These are phyloP conservation scores for Phyllostachys edulis DNA, from an alignment of 176 grass and related monocot genomes.

Conservation along the genomic window DNA sequence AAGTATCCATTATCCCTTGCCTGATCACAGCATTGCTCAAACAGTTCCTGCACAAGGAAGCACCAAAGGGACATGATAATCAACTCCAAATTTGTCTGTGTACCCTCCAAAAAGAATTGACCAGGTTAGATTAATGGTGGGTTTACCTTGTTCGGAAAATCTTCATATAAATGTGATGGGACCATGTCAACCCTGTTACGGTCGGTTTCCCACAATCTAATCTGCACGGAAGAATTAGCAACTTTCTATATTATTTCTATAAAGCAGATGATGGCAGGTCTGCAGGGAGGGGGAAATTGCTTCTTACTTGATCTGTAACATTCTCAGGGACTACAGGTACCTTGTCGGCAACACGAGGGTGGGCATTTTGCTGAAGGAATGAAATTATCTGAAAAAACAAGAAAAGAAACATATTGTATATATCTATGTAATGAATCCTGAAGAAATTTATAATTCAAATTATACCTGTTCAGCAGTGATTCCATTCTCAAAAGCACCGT, in stretches of 20 bases:
- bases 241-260: neutral
- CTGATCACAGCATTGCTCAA: slow-evolving; percentile 77
- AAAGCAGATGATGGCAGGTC: neutral
- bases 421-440: neutral
- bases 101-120: neutral
- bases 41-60: slow-evolving; percentile 60
- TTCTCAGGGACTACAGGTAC: slow-evolving; percentile 76
- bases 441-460: slow-evolving; percentile 14
- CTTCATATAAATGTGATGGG: slow-evolving; percentile 73
- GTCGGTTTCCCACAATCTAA: slow-evolving; percentile 87
- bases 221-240: slow-evolving; percentile 46
- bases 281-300: neutral
- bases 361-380: slow-evolving; percentile 93
- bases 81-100: neutral
- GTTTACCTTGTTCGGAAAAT: slow-evolving; percentile 89
- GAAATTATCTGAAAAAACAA: slow-evolving; percentile 66
- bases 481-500: slow-evolving; percentile 89
- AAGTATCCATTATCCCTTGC: slow-evolving; percentile 71
- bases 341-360: slow-evolving; percentile 83
- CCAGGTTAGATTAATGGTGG: neutral
- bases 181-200: slow-evolving; percentile 78
- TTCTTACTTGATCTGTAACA: slow-evolving; percentile 75
- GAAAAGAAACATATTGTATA: neutral
- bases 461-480: slow-evolving; percentile 88
- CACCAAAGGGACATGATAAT: neutral